Base-by-base conservation (phyloP, 805 yeast species). In the Nakazawaea ambrosiae region DNA sequence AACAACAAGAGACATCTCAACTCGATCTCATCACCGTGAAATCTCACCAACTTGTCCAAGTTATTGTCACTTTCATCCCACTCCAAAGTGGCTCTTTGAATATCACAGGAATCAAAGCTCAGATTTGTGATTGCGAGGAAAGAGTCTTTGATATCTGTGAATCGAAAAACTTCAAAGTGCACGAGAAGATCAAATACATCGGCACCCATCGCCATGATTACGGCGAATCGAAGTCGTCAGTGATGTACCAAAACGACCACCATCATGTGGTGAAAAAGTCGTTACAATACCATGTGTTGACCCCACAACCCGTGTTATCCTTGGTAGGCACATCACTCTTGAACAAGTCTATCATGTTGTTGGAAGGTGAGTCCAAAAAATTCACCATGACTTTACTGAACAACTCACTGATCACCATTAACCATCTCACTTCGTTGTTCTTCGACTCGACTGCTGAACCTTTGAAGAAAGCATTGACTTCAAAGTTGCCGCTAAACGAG, bases 381-480 rank as follows among this genome's bases (percentile, higher is more conserved):
- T 73, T 83, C 42, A 59, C 66, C 2, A 54, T 85, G 4, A 53
- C 57, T 1, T 55, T 87, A 23, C 66, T 69, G 33, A 86, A 87
- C 53, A 63, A 69, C 15, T 78, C 90, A 0, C 51, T 57, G 4
- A 77, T 79, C 3, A 49, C 66, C 1, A 75, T 81, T 31, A 73
- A 78, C 38, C 65, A 70, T 34, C 47, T 86, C 24, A 66, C 77
- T 3, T 78, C 82, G 43, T 70, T 77, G 5, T 78, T 78, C 46
- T 65, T 75, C 61, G 95, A 86, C 50, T 80, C 92, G 1, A 80
- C 92, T 0, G 68, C 73, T 5, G 88, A 78, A 23, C 73, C 81
- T 0, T 55, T 84, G 37, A 73, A 68, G 41, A 63, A 68, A n/a
- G 73, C 76, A 10, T 57, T 84, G 24, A 40, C 49, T 2, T 68